Conservation (phyloP, 2,329 filamentous ascomycete genomes). For the Mycosphaerella arachidis region DNA sequence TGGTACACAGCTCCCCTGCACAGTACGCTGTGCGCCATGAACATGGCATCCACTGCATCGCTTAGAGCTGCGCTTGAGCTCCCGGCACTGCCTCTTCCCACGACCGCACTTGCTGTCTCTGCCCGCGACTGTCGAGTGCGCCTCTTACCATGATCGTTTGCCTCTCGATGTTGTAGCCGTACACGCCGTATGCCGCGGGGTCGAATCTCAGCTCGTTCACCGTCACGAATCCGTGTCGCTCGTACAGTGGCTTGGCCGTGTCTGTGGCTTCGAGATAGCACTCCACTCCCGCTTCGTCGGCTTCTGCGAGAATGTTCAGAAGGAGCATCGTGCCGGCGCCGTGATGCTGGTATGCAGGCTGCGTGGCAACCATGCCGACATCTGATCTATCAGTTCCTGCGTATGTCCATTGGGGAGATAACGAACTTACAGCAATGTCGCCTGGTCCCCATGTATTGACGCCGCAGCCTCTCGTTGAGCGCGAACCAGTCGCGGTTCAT, state of each 20-base stretch:
- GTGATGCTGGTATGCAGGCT: conserved; percentile 39
- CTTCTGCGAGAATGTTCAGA: conserved; percentile 38
- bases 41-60: background rate
- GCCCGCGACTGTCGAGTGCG: conserved; percentile 15
- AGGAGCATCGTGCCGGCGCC: conserved; percentile 42
- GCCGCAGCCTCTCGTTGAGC: conserved; percentile 28
- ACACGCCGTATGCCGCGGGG: conserved; percentile 26
- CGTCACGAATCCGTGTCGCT: conserved; percentile 30
- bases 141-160: conserved; percentile 34
- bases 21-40: background rate
- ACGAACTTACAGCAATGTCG: conserved; percentile 29
- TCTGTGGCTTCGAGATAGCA: conserved; percentile 42
- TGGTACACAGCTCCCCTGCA: background rate
- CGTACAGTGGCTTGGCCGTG: conserved; percentile 31
- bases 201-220: conserved; percentile 31
- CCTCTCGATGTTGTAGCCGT: conserved; percentile 25
- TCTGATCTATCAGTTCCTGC: conserved; percentile 16
- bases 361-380: conserved; percentile 36
- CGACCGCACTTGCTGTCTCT: conserved; percentile 18
- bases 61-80: conserved; percentile 10
- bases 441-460: conserved; percentile 27
- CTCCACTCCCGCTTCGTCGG: conserved; percentile 37
- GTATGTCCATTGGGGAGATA: background rate
- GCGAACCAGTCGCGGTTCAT: conserved; percentile 36
- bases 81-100: conserved; percentile 17